phyloP scores from a whole-genome alignment of 163 green algal genomes.

The Scenedesmus sp. region DNA sequence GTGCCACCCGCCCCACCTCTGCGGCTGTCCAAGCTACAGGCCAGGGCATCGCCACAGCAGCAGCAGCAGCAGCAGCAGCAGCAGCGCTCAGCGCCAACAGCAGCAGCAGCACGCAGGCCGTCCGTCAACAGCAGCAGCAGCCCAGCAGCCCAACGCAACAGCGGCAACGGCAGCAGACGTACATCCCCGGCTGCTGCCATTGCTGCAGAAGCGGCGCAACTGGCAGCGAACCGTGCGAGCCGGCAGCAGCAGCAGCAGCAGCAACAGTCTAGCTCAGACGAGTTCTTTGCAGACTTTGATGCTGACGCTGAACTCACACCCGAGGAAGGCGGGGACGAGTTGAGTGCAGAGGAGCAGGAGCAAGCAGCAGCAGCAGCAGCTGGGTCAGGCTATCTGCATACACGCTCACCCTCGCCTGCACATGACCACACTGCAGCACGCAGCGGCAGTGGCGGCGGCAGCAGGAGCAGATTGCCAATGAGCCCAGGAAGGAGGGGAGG shows the following conservation, averaged over 20 bases:
- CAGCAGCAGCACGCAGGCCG: background rate
- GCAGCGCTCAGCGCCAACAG: background rate
- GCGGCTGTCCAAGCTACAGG: slow-evolving; percentile 2
- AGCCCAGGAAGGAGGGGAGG: background rate
- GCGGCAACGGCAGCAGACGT: slow-evolving; percentile 3
- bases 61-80: slow-evolving; percentile 45
- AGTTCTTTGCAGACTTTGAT: slow-evolving; percentile 30
- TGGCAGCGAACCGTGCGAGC: background rate
- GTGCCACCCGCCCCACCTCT: background rate
- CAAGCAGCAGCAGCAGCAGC: background rate
- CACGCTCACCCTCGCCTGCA: background rate
- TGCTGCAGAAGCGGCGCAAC: background rate
- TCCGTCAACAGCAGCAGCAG: background rate
- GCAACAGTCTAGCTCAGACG: background rate
- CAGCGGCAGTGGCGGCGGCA: background rate
- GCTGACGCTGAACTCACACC: background rate
- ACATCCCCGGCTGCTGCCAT: background rate
- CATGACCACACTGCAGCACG: background rate
- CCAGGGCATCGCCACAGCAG: background rate
- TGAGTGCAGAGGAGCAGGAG: background rate
- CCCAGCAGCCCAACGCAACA: background rate
- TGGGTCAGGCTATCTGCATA: background rate
- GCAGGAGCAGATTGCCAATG: background rate
- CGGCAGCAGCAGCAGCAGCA: slow-evolving; percentile 32
- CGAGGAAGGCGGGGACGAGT: background rate